phyloP scores from a whole-genome alignment of 139 green algal genomes.

The Gonium pectorale region DNA sequence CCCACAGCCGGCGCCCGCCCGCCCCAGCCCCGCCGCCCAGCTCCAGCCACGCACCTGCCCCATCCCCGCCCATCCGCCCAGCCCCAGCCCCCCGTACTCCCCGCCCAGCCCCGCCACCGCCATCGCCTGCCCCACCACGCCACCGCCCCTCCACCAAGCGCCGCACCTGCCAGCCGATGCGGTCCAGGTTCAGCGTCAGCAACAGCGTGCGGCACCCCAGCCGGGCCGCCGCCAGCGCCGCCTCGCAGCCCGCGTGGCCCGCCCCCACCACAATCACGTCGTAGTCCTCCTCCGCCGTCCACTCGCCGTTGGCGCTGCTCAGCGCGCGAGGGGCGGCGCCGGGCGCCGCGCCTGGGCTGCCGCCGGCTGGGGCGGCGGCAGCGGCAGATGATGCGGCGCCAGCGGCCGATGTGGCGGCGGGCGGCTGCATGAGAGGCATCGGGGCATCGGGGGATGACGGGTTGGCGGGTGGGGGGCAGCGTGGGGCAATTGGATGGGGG shows the following conservation, averaged over 20 bases:
- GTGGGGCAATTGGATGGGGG: too few relatives aligned
- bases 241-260: slow-evolving; percentile 97
- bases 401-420: too few relatives aligned
- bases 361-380: neutral
- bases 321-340: neutral
- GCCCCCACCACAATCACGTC: slow-evolving; percentile 97
- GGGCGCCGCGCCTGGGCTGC: neutral
- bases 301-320: neutral
- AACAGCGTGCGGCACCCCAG: slow-evolving; percentile 91
- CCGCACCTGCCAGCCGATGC: slow-evolving; percentile 94
- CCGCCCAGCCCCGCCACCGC: too few relatives aligned
- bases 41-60: too few relatives aligned
- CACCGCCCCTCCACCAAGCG: neutral
- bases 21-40: too few relatives aligned
- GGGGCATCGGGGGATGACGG: too few relatives aligned
- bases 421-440: too few relatives aligned
- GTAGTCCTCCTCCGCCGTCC: slow-evolving; percentile 84
- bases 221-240: slow-evolving; percentile 90
- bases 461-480: too few relatives aligned
- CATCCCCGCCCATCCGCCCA: too few relatives aligned
- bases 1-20: too few relatives aligned
- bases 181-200: slow-evolving; percentile 95
- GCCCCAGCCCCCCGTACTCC: too few relatives aligned
- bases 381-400: too few relatives aligned
- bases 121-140: neutral